Conservation (phyloP, 108 stramenopile species). For the Pelagomonas calceolata region DNA sequence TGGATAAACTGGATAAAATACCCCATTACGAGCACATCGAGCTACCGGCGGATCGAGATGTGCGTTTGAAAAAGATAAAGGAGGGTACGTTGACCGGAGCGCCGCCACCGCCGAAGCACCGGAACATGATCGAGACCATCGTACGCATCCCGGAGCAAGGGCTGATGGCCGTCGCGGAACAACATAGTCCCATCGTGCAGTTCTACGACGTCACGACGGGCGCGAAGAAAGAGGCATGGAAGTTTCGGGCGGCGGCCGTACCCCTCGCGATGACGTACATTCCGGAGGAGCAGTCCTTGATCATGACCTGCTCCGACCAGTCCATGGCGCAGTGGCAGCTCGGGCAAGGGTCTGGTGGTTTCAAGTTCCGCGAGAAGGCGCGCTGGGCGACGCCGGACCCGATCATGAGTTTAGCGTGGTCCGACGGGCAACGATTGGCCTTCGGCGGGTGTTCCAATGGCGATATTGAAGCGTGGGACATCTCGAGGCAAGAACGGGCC, state of each 20-base stretch:
- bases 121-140: slow-evolving; percentile 4
- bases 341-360: neutral
- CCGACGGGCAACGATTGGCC: slow-evolving; percentile 23
- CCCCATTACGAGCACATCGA: neutral
- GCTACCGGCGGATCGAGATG: neutral
- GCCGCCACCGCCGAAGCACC: slow-evolving; percentile 1
- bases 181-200: slow-evolving; percentile 23
- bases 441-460: slow-evolving; percentile 33
- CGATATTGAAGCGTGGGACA: slow-evolving; percentile 32
- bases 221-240: slow-evolving; percentile 10
- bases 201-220: slow-evolving; percentile 19
- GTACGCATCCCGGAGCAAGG: neutral
- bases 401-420: slow-evolving; percentile 36
- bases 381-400: slow-evolving; percentile 34
- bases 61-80: too few relatives aligned
- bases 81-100: too few relatives aligned
- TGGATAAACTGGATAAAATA: neutral
- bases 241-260: slow-evolving; percentile 13
- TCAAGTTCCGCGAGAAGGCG: slow-evolving; percentile 12
- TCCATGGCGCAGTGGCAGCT: slow-evolving; percentile 24
- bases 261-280: slow-evolving; percentile 31
- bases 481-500: slow-evolving; percentile 15
- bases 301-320: slow-evolving; percentile 36
- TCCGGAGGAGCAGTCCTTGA: slow-evolving; percentile 14
- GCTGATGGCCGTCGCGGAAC: neutral